Conservation (phyloP, 768 basidiomycete genomes). For the Melanogaster broomeanus region DNA sequence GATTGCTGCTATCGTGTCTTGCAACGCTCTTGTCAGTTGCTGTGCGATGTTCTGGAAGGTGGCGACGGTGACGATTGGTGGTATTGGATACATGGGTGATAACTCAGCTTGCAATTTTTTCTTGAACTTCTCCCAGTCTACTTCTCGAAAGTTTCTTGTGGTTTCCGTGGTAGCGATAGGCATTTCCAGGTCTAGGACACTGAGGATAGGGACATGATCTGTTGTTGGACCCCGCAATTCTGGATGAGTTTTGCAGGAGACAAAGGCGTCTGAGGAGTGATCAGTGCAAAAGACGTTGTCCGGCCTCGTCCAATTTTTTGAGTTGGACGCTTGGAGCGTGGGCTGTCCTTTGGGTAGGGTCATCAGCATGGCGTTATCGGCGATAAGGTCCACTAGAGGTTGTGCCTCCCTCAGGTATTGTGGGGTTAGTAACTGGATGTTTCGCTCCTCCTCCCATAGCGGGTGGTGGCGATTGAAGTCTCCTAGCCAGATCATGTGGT, state of each 20-base stretch:
- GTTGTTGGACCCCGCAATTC: not conserved
- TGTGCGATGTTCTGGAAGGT: no score
- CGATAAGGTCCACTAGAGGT: not conserved
- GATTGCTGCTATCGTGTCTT: no score
- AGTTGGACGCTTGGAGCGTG: not conserved
- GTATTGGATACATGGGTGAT: no score
- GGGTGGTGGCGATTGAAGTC: constrained; percentile 34
- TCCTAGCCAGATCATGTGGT: constrained; percentile 29
- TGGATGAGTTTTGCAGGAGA: not conserved
- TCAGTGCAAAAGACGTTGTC: not conserved
- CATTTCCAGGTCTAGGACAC: not conserved
- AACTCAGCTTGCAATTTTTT: no score
- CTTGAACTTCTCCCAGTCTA: not conserved
- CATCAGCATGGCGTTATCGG: not conserved
- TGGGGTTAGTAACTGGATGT: not conserved
- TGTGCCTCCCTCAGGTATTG: not conserved
- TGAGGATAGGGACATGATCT: not conserved
- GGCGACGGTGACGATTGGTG: no score
- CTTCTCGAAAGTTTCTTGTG: not conserved
- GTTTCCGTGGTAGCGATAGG: not conserved
- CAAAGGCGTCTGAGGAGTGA: not conserved
- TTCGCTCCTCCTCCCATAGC: constrained; percentile 18
- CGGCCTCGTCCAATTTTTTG: not conserved
- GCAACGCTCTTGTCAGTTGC: no score
- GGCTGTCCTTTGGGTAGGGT: not conserved